Conservation (phyloP, 2,329 filamentous ascomycete species). For the Sporothrix inflata region DNA sequence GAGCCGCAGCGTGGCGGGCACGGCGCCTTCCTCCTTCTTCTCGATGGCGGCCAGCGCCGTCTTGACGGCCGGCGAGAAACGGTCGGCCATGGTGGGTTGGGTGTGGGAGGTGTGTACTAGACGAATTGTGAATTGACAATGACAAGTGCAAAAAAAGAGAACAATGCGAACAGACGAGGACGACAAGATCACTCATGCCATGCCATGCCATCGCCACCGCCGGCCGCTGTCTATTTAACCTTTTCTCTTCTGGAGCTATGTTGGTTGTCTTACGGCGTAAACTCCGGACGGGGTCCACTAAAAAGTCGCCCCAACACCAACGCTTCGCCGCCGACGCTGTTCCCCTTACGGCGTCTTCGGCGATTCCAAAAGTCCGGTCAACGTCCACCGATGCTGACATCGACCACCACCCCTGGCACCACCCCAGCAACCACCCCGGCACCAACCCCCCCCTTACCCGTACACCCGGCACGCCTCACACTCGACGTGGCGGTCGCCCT, state of each 20-base stretch:
- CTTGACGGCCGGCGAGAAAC: constrained; percentile 14
- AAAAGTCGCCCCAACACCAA: no score
- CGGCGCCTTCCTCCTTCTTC: not conserved
- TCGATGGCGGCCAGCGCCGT: constrained; percentile 4
- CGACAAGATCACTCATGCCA: no score
- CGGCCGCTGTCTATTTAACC: no score
- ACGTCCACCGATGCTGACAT: not conserved
- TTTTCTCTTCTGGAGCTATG: no score
- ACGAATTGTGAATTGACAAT: no score
- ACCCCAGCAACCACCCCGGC: not conserved
- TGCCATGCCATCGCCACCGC: no score
- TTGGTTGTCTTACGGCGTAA: no score
- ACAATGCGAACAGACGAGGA: no score
- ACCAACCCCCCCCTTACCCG: not conserved
- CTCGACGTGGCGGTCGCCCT: constrained; percentile 14
- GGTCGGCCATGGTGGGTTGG: not conserved
- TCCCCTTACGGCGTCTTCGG: not conserved
- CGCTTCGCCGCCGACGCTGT: no score
- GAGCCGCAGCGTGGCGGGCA: constrained; percentile 22
- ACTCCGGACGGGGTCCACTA: no score
- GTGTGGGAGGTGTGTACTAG: not conserved
- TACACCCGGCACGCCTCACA: constrained; percentile 18
- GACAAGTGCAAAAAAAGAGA: no score
- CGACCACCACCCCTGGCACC: not conserved
- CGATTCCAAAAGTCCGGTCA: constrained; percentile 2